Conservation (phyloP, 495 filamentous ascomycete species). For the Lophiostoma macrostomum region DNA sequence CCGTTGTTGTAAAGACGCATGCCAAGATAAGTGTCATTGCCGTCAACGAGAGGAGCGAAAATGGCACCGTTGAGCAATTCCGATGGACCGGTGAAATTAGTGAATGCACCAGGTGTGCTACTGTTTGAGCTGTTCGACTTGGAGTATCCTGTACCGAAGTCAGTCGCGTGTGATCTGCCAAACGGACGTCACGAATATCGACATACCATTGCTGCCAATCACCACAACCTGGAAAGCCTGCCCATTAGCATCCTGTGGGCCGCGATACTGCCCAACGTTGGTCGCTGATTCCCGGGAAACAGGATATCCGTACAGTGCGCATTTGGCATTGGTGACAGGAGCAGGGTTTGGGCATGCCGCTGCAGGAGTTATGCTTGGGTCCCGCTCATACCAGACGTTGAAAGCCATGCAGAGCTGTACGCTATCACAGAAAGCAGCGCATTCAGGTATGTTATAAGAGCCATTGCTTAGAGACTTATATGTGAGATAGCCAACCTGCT, state of each 20-base stretch:
- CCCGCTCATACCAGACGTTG: conserved; percentile 26
- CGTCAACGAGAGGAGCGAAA: conserved; percentile 37
- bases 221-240: conserved; percentile 29
- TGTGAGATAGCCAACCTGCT: conserved; percentile 17
- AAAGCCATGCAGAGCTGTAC: conserved; percentile 16
- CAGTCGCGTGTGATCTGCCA: no score
- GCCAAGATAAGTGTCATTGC: conserved; percentile 44
- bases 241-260: conserved; percentile 2
- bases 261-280: conserved; percentile 27
- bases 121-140: conserved; percentile 8
- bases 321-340: conserved; percentile 23
- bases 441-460: conserved; percentile 14
- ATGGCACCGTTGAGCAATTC: conserved; percentile 40
- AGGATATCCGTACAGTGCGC: conserved; percentile 23
- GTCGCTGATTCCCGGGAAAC: conserved; percentile 7
- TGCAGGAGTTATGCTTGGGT: conserved; percentile 2
- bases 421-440: conserved; percentile 17
- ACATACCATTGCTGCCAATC: conserved; percentile 23
- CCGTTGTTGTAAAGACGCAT: conserved; percentile 44
- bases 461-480: conserved; percentile 3
- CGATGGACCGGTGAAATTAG: conserved; percentile 35
- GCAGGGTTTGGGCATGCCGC: conserved; percentile 19
- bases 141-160: conserved; percentile 9
- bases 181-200: no score
- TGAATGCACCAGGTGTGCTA: conserved; percentile 26